Base-by-base conservation (phyloP, 306 rosid species). In the Cucurbita ficifolia region DNA sequence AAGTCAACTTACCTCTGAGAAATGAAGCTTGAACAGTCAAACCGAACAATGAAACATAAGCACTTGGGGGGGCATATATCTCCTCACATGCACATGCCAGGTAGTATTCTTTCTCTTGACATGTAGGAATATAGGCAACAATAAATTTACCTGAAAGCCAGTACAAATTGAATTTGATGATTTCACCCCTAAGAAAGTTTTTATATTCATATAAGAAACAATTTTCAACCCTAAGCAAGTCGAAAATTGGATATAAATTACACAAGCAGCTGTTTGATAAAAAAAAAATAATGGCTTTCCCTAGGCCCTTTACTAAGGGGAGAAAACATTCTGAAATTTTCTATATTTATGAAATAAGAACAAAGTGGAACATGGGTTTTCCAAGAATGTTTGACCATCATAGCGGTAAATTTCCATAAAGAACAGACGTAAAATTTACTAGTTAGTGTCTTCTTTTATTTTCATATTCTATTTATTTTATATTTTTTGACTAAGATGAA, bases 11-110 rank as follows among this genome's bases (percentile, higher is more conserved):
- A 94, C 99, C 99, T 84, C 88, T 82, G 75, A 94, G 65, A 63
- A 94, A 94, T 7, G 89, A 84, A 16, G 97, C 95, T 81, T 89
- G 97, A 81, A 94, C 94, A 4, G 89, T 80, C 77, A 94, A 82
- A 76, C 99, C 99, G 81, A 87, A 91, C 82, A 94, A 70, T 78
- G 97, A 91, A 87, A 89, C 84, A 83, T 86, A 91, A 74, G 97
- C 97, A 84, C 97, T 89, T 8, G 96, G 97, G 83, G 99, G 99
- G 53, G 88, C 91, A 70, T 86, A 94, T 81, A 91, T 94, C 80
- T 94, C 97, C n/a, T 90, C 92, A 74, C 99, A 94, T 2, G 99
- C 97, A 73, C 88, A 85, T 1, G 97, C 97, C 73, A 94, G 87
- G 84, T 87, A 91, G 83, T 94, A 91, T 69, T 94, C 99, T 77